Evolutionary conservation across 139 green algal genomes (phyloP), one percentile per base, ranked within the genome.

Genomic region (Ettlia oleoabundans): DNA sequence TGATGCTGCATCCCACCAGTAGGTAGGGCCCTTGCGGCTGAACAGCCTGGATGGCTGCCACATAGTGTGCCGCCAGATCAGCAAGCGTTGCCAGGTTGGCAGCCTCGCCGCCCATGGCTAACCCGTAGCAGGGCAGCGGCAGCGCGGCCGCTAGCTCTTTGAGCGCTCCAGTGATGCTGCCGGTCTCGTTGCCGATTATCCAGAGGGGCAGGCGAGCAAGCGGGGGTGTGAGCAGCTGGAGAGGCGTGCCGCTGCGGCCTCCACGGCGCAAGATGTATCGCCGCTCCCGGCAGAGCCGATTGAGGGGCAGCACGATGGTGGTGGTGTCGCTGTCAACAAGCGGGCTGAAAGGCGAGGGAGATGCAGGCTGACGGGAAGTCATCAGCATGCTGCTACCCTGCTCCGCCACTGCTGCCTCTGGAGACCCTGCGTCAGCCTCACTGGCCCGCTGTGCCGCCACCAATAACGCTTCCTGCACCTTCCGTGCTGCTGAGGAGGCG

Each of bases 171-270:
- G 41, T 79, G 58, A 89, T 83, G 35, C 79, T 58, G 51, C 91
- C 92, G 7, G 81, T 87, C 76, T 96, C 92, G 38, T 90, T 86
- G 72, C 92, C 89, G 0, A 93, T 38, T 24, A 96, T 24, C 92
- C 92, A 96, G 1, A 94, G 21, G 4, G 92, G 92, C 47, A 93
- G 73, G 24, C 86, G 88, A 55, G 81, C 88, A 42, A 90, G 78
- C 26, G 78, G 33, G 5, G 62, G 52, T 10, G 63, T 38, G 33
- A 82, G 2, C 41, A 82, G 71, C 28, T 33, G 21, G 66, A 37
- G 53, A 3, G 84, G 61, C 41, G 79, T 84, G 51, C 78, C 72
- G 32, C 41, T 66, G 83, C 43, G 40, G 72, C 40, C 62, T 53
- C 30, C 33, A 19, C 66, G 51, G 21, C 84, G 71, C 43, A 88